A percentile compares a stretch with the other conserved stretches of the same genome.
Evolutionary conservation across 108 stramenopile genomes (phyloP).

Genomic region (Nitzschia inconspicua): DNA sequence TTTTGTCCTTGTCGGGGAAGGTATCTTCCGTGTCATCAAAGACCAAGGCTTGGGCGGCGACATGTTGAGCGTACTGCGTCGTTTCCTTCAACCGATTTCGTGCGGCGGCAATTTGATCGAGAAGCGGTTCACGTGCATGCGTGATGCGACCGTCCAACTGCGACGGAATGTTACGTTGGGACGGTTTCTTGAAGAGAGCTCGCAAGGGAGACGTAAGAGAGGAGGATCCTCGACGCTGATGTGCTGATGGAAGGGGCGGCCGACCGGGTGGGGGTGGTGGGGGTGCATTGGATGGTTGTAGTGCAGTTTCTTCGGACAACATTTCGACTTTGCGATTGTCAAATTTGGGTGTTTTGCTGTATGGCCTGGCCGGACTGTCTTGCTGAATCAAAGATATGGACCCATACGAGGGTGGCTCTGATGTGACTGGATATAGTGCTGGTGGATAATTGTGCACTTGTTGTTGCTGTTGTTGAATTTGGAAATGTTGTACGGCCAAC

Average conservation of each 20-base stretch:
- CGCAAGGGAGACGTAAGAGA: neutral
- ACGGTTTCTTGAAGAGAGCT: neutral
- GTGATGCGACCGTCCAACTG: neutral
- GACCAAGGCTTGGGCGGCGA: conserved; percentile 36
- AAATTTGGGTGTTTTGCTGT: neutral
- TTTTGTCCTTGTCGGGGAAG: neutral
- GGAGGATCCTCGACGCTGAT: neutral
- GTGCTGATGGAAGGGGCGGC: neutral
- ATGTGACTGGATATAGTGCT: no score
- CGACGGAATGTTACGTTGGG: neutral
- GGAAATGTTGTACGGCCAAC: conserved; percentile 1
- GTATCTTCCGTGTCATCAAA: conserved; percentile 13
- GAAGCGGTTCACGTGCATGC: conserved; percentile 18
- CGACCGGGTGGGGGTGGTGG: neutral
- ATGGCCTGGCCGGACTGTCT: neutral
- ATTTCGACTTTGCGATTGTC: neutral
- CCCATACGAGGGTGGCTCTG: no score
- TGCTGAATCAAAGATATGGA: no score
- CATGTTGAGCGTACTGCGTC: conserved; percentile 30
- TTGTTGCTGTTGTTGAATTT: no score
- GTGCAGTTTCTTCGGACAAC: no score
- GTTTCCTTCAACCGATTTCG: conserved; percentile 31
- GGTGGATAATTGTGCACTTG: no score
- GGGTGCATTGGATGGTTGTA: no score
- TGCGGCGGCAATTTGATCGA: conserved; percentile 37